These are phyloP conservation scores for Pezizomycotina sp. DNA, from an alignment of 2,329 filamentous ascomycete genomes.

Conservation along the genomic window DNA sequence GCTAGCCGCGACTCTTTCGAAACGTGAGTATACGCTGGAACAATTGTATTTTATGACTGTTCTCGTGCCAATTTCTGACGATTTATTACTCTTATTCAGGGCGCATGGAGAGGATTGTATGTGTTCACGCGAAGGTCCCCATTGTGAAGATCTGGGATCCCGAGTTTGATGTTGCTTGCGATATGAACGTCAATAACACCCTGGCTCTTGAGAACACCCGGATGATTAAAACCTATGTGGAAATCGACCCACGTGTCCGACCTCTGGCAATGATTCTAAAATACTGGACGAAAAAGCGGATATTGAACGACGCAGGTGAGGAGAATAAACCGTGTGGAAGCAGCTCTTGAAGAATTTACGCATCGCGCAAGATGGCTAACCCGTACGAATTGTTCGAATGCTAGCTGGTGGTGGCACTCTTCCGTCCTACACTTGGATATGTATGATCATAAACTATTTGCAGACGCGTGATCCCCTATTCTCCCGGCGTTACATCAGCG, in stretches of 20 bases:
- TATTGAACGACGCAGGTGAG: conserved; percentile 91
- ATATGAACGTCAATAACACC: conserved; percentile 98
- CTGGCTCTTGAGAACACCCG: conserved; percentile 87
- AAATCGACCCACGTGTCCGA: conserved; percentile 77
- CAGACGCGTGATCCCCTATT: conserved; percentile 74
- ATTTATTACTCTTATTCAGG: conserved; percentile 39
- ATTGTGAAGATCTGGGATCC: conserved; percentile 99
- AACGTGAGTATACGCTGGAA: conserved; percentile 46
- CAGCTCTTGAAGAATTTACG: not conserved
- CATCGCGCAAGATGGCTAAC: conserved; percentile 1
- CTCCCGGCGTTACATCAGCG: conserved; percentile 71
- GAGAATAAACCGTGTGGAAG: conserved; percentile 19
- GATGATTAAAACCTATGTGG: conserved; percentile 94
- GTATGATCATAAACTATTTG: conserved; percentile 89
- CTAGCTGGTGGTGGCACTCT: conserved; percentile 83
- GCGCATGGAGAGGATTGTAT: conserved; percentile 93
- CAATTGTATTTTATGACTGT: too few species aligned
- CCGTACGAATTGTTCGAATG: conserved; percentile 19
- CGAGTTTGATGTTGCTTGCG: conserved; percentile 71
- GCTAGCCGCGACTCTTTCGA: conserved; percentile 69
- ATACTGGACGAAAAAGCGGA: conserved; percentile 83
- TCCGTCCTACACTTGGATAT: conserved; percentile 98
- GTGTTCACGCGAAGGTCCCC: conserved; percentile 88
- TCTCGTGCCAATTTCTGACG: conserved; percentile 15
- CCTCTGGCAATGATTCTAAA: conserved; percentile 94